Base-by-base conservation (phyloP, 2,329 filamentous ascomycete genomes). In the Diaporthe batatas region DNA sequence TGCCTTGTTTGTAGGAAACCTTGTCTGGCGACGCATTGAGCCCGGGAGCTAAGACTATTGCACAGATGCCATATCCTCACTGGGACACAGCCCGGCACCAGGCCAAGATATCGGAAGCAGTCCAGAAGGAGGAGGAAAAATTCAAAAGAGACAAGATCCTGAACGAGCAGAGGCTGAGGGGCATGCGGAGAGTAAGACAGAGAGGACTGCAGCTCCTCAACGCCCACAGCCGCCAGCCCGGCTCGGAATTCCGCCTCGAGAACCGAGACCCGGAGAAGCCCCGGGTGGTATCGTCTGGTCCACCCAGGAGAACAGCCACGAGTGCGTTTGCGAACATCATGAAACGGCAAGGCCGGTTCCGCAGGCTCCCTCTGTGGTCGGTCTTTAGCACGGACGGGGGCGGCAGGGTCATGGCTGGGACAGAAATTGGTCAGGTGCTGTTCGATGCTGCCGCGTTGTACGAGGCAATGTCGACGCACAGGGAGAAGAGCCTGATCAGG, bases 41-140 rank as follows among this genome's bases (percentile, higher is more conserved):
- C 2, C 3, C 1, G 11, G 3, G 21, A 18, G 5, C 47, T 73
- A 10, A 55, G 8, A 1, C 0, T 1, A 47, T 4, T 7, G 12
- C 16, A n/a, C 59, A 84, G 82, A 82, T 83, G 79, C 82, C 82
- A 1, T 84, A 80, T 54, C 79, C 85, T 1, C 83, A 85, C 32
- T 85, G 83, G 83, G 83, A 85, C 44, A 83, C 80, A 0, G 81
- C 71, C 25, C 73, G 73, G 8, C 73, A 73, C 36, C 73, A 74
- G 7, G n/a, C 25, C 2, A 72, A 72, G 21, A 59, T 74, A 6
- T 72, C 65, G 2, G 25, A 74, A 14, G 59, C 73, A 21, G 59
- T 74, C 6, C 53, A 72, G 25, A 74, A 74, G 32, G 70, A 72
- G 36, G 65, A 42, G 8, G 73, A 74, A 11, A 70, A 68, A 25